Evolutionary conservation across 495 filamentous ascomycete genomes (phyloP), one percentile per base, ranked within the genome.

Genomic region (Cercophora samala): DNA sequence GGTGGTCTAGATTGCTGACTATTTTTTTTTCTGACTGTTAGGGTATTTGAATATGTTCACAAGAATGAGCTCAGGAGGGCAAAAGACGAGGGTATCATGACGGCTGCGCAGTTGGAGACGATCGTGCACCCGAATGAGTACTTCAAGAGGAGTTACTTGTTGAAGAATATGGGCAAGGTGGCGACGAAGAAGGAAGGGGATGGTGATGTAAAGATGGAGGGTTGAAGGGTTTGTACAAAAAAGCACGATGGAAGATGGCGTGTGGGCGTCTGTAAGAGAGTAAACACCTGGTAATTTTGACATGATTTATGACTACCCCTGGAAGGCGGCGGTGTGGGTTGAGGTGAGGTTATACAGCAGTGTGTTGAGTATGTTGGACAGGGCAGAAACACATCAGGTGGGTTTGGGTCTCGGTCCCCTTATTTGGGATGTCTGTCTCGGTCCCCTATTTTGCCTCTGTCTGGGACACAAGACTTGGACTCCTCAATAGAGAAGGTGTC

Each of bases 51-150:
- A 70, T 87, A 87, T 71, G 77, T 87, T 19, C 93, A 98, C 78
- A 92, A 90, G 77, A 82, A 78, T n/a, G 92, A 97, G 74, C 86
- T 99, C 65, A 93, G 91, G 79, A 88, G 87, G 73, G 94, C 93
- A 63, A 95, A 92, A 79, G 94, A 98, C 42, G 81, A 83, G n/a
- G 87, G 88, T 8, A 80, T 87, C 37, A 93, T 92, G 91, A 85
- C 86, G 29, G 83, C 88, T n/a, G 83, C 86, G 5, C 90, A 96
- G 73, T 82, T 96, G 42, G 95, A 97, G 79, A 98, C 93, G 1
- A 97, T 99, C 70, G 89, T 96, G 21, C 96, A 99, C 76, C 96
- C 96, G 11, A 99, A 99, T 77, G 92, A 93, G 64, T 99, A 97
- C 77, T 98, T 98, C 78, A 94, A 95, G 83, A 85, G 93, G 68